Conservation (phyloP, 139 green algal genomes). For the Chlorella vulgaris region DNA sequence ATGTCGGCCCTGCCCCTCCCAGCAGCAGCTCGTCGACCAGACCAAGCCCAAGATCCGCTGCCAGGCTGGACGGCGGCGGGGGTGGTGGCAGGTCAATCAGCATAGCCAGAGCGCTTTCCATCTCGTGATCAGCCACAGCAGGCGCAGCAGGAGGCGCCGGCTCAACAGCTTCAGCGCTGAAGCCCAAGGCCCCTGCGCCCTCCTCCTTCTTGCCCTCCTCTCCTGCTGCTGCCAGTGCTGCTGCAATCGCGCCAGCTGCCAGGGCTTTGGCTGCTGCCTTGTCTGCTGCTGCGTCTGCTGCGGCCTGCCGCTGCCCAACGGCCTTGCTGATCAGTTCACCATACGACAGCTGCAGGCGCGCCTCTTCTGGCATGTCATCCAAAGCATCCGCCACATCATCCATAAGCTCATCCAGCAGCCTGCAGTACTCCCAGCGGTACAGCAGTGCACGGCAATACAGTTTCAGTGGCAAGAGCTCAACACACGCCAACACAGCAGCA, state of each 20-base stretch:
- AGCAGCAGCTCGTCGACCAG: slow-evolving; percentile 1
- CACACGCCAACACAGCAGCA: not conserved
- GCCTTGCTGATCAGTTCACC: slow-evolving; percentile 34
- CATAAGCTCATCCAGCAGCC: slow-evolving; percentile 69
- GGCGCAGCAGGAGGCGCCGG: not conserved
- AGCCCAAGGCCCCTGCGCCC: not conserved
- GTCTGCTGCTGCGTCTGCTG: not conserved
- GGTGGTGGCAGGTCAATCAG: not conserved
- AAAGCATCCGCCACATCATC: slow-evolving; percentile 55
- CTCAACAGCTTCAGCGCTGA: not conserved
- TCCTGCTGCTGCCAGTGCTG: not conserved
- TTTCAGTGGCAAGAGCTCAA: no score
- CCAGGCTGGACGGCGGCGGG: not conserved
- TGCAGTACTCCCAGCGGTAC: slow-evolving; percentile 2
- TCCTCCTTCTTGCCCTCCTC: not conserved
- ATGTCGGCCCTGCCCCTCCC: not conserved
- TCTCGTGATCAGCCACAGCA: not conserved
- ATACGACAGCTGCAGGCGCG: slow-evolving; percentile 32
- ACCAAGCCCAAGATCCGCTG: not conserved
- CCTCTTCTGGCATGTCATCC: slow-evolving; percentile 45
- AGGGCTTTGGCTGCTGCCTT: not conserved
- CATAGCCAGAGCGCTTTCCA: slow-evolving; percentile 6
- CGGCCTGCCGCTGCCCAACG: slow-evolving; percentile 22
- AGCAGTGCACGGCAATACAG: no score
- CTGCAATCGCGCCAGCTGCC: slow-evolving; percentile 5